Conservation (phyloP, 2,329 filamentous ascomycete species). For the Talaromyces sp. region DNA sequence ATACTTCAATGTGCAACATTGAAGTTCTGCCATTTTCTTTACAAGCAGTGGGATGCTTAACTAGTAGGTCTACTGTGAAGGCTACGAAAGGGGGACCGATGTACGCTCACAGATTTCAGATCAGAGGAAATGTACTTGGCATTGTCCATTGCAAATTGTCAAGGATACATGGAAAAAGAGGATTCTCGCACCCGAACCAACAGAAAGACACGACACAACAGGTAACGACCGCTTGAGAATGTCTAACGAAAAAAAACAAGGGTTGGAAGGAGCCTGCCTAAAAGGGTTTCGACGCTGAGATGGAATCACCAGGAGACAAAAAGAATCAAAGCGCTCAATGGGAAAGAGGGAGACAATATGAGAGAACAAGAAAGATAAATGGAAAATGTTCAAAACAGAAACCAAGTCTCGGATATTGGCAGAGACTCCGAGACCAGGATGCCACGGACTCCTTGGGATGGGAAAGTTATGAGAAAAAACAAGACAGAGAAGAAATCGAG, state of each 20-base stretch:
- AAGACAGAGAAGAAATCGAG: not conserved
- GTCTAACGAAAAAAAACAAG: slow-evolving; percentile 18
- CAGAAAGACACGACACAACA: slow-evolving; percentile 14
- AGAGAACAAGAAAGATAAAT: slow-evolving; percentile 13
- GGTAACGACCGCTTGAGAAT: slow-evolving; percentile 26
- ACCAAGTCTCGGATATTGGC: slow-evolving; percentile 20
- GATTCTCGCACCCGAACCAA: slow-evolving; percentile 11
- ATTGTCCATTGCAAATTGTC: slow-evolving; percentile 22
- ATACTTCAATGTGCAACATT: too few species aligned
- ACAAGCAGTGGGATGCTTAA: not conserved
- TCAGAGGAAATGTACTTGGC: slow-evolving; percentile 10
- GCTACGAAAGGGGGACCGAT: not conserved
- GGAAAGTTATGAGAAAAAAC: slow-evolving; percentile 21
- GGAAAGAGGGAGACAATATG: slow-evolving; percentile 21
- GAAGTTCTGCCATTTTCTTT: too few species aligned
- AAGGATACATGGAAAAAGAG: slow-evolving; percentile 18
- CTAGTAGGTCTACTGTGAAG: not conserved
- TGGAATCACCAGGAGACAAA: slow-evolving; percentile 29
- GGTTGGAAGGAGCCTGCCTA: slow-evolving; percentile 35
- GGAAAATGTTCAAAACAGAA: slow-evolving; percentile 11
- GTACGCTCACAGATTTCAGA: not conserved
- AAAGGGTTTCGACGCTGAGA: slow-evolving; percentile 31
- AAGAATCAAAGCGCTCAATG: slow-evolving; percentile 36
- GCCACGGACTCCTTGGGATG: slow-evolving; percentile 29
- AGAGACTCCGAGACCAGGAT: slow-evolving; percentile 24